Conservation (phyloP, 2,329 filamentous ascomycete genomes). For the Calonectria ilicicola region DNA sequence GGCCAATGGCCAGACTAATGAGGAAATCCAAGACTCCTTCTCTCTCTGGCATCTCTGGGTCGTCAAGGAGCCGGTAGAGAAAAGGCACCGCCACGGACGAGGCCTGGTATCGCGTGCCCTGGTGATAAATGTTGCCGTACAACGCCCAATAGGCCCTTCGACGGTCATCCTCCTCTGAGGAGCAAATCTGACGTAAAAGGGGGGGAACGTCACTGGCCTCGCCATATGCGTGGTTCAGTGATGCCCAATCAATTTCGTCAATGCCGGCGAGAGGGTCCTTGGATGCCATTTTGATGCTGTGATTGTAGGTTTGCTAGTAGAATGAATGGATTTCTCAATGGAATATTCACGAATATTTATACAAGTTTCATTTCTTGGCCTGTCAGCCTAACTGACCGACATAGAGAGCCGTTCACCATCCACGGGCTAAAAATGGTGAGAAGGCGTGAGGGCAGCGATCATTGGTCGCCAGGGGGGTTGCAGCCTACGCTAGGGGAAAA, state of each 20-base stretch:
- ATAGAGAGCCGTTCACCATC: neutral
- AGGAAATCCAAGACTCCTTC: neutral
- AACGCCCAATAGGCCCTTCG: neutral
- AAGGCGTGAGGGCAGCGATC: neutral
- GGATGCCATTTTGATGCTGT: neutral
- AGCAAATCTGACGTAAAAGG: neutral
- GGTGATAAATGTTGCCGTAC: slow-evolving; percentile 6
- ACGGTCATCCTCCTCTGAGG: neutral
- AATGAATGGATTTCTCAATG: neutral
- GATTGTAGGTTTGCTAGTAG: neutral
- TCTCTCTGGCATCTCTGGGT: neutral
- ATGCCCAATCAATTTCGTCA: slow-evolving; percentile 6
- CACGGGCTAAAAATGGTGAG: neutral
- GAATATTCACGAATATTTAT: neutral
- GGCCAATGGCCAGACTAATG: neutral
- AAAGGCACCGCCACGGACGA: slow-evolving; percentile 1
- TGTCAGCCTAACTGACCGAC: neutral
- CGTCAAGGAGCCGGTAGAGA: slow-evolving; percentile 1
- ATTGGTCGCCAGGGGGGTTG: neutral
- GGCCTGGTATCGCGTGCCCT: slow-evolving; percentile 6
- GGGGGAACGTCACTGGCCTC: slow-evolving; percentile 1
- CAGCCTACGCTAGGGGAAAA: neutral
- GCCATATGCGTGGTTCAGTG: slow-evolving; percentile 8
- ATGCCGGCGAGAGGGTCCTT: slow-evolving; percentile 4
- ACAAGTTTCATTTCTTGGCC: neutral